Evolutionary conservation across 2,329 filamentous ascomycete genomes (phyloP).

Genomic region (Arthroderma uncinatum): DNA sequence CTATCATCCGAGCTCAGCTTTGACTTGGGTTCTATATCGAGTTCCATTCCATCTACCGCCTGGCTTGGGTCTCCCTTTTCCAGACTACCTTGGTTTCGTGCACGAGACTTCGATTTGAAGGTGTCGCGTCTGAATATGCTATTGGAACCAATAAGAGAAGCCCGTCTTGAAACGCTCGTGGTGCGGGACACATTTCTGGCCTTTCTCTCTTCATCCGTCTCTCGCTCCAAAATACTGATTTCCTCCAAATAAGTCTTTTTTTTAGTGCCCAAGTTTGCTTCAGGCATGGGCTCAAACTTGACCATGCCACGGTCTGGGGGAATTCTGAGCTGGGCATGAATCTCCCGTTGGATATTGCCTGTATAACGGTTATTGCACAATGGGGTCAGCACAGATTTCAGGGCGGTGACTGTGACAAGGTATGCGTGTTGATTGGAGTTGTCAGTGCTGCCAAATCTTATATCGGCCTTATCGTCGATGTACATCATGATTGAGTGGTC

Average conservation of each 20-base stretch:
- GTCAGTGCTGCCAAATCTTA: conserved; percentile 62
- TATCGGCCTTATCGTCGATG: conserved; percentile 63
- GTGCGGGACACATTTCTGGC: conserved; percentile 31
- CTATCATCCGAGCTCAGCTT: not conserved
- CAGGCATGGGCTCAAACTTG: conserved; percentile 56
- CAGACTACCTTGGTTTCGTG: not conserved
- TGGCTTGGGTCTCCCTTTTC: not conserved
- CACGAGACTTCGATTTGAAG: not conserved
- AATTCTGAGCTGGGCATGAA: conserved; percentile 61
- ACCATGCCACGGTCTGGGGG: conserved; percentile 56
- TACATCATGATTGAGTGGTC: conserved; percentile 24
- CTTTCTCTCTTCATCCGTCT: conserved; percentile 29
- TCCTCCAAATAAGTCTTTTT: conserved; percentile 59
- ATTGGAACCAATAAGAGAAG: not conserved
- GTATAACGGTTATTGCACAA: conserved; percentile 73
- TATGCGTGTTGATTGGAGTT: conserved; percentile 71
- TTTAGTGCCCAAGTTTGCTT: conserved; percentile 61
- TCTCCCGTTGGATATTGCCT: conserved; percentile 61
- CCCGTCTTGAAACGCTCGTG: conserved; percentile 22
- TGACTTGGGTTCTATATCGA: not conserved
- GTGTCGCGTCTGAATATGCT: not conserved
- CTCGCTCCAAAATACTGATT: conserved; percentile 48
- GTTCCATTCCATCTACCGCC: not conserved
- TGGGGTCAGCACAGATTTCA: conserved; percentile 57
- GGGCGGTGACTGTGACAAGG: conserved; percentile 59